Percentiles rank a stretch among this genome's conserved stretches.
Evolutionary conservation across 1,284 basidiomycete species (phyloP).

Genomic region (Xerocomus cyaneibrunnescens): DNA sequence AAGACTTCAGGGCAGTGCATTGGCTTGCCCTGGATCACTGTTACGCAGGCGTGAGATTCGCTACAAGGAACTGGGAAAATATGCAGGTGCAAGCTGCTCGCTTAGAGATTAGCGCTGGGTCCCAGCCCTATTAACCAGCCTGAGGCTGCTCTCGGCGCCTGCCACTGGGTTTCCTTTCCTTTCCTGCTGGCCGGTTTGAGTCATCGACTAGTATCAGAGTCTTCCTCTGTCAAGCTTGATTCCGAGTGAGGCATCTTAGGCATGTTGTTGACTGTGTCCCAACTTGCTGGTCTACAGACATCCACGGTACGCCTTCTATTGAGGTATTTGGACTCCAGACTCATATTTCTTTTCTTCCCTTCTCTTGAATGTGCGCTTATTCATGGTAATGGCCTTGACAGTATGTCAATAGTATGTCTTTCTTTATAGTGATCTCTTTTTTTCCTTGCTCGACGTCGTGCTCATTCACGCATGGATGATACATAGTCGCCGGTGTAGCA

Average conservation of each 20-base stretch:
- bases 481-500: constrained; percentile 13
- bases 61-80: too few species aligned
- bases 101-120: too few species aligned
- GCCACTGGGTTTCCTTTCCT: too few species aligned
- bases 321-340: too few species aligned
- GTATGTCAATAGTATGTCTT: constrained; percentile 18
- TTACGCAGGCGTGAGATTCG: too few species aligned
- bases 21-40: too few species aligned
- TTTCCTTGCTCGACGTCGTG: not conserved
- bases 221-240: not conserved
- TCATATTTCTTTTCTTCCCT: too few species aligned
- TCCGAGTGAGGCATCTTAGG: not conserved
- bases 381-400: not conserved
- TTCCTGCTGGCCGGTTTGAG: not conserved
- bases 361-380: not conserved
- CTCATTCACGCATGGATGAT: not conserved
- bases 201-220: not conserved
- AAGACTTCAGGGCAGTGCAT: too few species aligned
- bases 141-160: too few species aligned
- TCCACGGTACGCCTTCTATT: constrained; percentile 9
- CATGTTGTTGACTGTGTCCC: constrained; percentile 6
- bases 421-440: not conserved
- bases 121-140: too few species aligned
- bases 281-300: constrained; percentile 15
- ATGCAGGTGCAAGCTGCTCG: too few species aligned